Evolutionary conservation across 2,329 filamentous ascomycete genomes (phyloP).

Genomic region (Colletotrichum tofieldiae): DNA sequence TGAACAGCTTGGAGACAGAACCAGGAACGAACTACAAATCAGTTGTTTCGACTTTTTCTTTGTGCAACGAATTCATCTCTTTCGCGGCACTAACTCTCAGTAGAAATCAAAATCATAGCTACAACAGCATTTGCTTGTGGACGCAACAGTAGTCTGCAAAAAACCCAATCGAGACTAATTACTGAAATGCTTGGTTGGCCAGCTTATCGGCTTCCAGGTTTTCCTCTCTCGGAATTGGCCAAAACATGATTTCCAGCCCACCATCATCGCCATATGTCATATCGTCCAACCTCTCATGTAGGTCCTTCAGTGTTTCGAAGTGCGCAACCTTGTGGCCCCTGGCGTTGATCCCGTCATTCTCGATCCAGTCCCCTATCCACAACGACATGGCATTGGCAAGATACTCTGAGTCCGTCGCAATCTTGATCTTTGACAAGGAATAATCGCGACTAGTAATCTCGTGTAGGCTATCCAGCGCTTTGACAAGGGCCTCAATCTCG

Average conservation of each 20-base stretch:
- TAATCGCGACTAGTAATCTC: slow-evolving; percentile 4
- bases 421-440: slow-evolving; percentile 27
- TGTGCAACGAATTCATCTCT: no score
- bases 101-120: no score
- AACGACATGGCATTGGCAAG: slow-evolving; percentile 41
- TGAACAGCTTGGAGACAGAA: no score
- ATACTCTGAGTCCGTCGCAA: slow-evolving; percentile 44
- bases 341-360: slow-evolving; percentile 30
- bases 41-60: no score
- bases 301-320: slow-evolving; percentile 30
- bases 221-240: slow-evolving; percentile 40
- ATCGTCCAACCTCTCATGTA: slow-evolving; percentile 39
- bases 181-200: slow-evolving; percentile 33
- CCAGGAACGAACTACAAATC: no score
- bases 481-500: slow-evolving; percentile 46
- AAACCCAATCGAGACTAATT: neutral
- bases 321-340: slow-evolving; percentile 29
- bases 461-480: slow-evolving; percentile 36
- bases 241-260: slow-evolving; percentile 42
- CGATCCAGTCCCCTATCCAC: slow-evolving; percentile 44
- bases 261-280: slow-evolving; percentile 42
- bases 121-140: no score
- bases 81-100: no score
- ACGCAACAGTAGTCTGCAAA: neutral
- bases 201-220: slow-evolving; percentile 43